Base-by-base conservation (phyloP, 805 yeast genomes). In the Candida insectorum region DNA sequence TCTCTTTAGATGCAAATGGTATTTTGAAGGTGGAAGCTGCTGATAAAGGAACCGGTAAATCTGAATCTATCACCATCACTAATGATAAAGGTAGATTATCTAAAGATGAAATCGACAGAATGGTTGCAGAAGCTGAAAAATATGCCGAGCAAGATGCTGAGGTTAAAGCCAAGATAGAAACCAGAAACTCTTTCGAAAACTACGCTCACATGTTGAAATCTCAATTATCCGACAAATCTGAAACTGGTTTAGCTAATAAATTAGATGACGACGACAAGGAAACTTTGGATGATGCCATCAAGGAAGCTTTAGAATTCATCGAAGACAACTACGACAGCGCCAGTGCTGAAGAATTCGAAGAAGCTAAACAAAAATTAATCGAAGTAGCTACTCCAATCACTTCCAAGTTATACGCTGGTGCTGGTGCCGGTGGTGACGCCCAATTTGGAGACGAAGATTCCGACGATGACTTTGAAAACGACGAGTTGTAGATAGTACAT, bases 1-100 rank as follows among this genome's bases (percentile, higher is more conserved):
- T 91, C 72, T 96, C 91, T 73, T 91, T 93, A 62, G 98, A 93
- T 72, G 97, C 97, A 63, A 93, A 91, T 73, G 98, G 98, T 80
- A 93, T 91, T 79, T 81, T 91, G 70, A 93, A 91, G 85, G 98
- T 91, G 60, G 89, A 96, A 55, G 98, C 98, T 48, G 82, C 84
- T 62, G 98, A 91, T 79, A 91, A 91, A 76, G 89, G 96, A 45
- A 91, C 97, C 51, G 98, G 98, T 74, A 88, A 91, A 72, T 77
- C 96, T 52, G 93, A 96, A 65, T 86, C 91, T 81, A 91, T 93
- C 65, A 91, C 97, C 66, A 93, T 93, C 79, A 87, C 97, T 55
- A 91, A 93, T 84, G 95, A 96, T 62, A 93, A 89, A 65, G 97
- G 97, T 71, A 85, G 96, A 84, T 85, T 91, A 66, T 83, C 97